Base-by-base conservation (phyloP, 2,329 filamentous ascomycete genomes). In the Rhynchosporium secalis region DNA sequence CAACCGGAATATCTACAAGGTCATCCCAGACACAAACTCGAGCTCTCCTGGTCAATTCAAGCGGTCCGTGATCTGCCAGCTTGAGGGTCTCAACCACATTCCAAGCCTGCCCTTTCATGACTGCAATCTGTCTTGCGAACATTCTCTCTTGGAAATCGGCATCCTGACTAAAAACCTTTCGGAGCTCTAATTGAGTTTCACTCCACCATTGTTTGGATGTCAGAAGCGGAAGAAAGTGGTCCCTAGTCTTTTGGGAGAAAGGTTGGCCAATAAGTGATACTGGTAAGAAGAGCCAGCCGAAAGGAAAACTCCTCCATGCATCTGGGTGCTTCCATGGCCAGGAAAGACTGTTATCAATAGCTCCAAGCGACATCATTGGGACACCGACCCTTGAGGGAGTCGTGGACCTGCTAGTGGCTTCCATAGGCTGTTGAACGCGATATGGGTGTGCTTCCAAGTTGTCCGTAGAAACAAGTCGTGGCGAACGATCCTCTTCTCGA, bases 21-120 rank as follows among this genome's bases (percentile, higher is more conserved):
- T 99, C 95, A 72, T 99, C 95, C 95, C 95, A 99, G 12, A 99
- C 94, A 71, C 92, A 96, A 20, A 99, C 94, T 70, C 94, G 87
- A 55, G 92, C 89, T 68, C 95, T 84, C 66, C 95, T 85, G 4
- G 95, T 98, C 58, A 99, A 84, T 77, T 98, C 95, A 20, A 99
- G 80, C 0, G 95, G 95, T 0, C 95, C 95, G 73, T 98, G 94
- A 72, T 98, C 95, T 0, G 86, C 81, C 20, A 90, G 90, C 75
- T 99, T 99, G 65, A 99, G 82, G 0, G 95, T 97, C 78, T 99
- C 95, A 4, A 99, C 95, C 0, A 99, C 95, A 74, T 99, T 99
- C 92, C 95, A 99, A 0, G 95, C 95, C 74, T 99, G 95, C 10
- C 95, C 95, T 77, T 99, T 99, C 92, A 99, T 96, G 63, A 99